A percentile compares a stretch with the other conserved stretches of the same genome.
Evolutionary conservation across 805 yeast species (phyloP).

Genomic region (Lipomyces sp.): DNA sequence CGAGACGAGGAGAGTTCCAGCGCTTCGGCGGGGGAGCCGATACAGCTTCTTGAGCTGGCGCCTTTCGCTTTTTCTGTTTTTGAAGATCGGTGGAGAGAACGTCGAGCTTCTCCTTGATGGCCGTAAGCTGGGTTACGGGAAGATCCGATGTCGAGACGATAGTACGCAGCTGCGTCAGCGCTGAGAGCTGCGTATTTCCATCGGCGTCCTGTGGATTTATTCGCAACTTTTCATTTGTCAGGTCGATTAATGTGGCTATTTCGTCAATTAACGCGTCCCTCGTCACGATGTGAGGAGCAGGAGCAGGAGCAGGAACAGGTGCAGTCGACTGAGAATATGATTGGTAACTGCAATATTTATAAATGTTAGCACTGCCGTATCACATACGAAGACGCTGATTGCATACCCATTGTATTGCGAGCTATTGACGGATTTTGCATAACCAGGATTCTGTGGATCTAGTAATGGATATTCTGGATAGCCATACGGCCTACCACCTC

Average conservation of each 20-base stretch:
- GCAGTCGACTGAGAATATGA: neutral
- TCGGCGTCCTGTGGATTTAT: constrained; percentile 17
- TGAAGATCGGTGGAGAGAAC: constrained; percentile 11
- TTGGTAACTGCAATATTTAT: neutral
- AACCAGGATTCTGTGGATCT: too few species aligned
- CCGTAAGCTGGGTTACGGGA: constrained; percentile 23
- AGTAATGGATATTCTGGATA: too few species aligned
- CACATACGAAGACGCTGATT: too few species aligned
- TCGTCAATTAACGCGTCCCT: constrained; percentile 11
- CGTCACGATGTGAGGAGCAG: constrained; percentile 8
- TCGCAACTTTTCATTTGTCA: constrained; percentile 11
- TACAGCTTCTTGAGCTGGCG: constrained; percentile 8
- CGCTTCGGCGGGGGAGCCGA: constrained; percentile 17
- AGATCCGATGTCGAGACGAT: constrained; percentile 24
- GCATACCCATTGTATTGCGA: constrained; percentile 3
- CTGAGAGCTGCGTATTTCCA: constrained; percentile 32
- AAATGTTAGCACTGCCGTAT: neutral
- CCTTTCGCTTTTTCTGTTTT: constrained; percentile 7
- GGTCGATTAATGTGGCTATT: constrained; percentile 11
- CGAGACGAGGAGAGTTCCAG: constrained; percentile 11
- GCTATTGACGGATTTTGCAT: too few species aligned
- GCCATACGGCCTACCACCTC: too few species aligned
- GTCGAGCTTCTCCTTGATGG: constrained; percentile 21
- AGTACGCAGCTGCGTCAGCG: constrained; percentile 25
- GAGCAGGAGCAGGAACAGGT: constrained; percentile 1